Evolutionary conservation across 441 rosid genomes (phyloP), one percentile per base, ranked within the genome.

Genomic region (Corymbia calophylla): DNA sequence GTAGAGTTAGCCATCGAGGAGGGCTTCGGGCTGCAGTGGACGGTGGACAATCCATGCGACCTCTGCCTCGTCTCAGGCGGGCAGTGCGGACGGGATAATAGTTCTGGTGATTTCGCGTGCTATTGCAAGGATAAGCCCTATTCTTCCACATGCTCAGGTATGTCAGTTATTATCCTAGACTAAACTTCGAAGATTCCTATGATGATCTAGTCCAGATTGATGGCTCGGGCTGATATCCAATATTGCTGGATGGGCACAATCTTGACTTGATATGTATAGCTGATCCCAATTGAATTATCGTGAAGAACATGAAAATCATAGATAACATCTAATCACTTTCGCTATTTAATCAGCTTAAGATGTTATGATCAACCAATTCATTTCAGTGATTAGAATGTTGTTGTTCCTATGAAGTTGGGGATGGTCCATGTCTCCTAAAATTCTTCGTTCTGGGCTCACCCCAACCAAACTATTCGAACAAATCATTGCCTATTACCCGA

Each of bases 1-100:
- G 39, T 95, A 39, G 1, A 27, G 27, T 31, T 9, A 5, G 93
- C 92, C 62, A 86, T 94, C 18, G 53, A 27, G 1, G 64, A 53
- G 96, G 96, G 70, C 55, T 95, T 96, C 55, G 93, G 88, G 87
- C 64, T 95, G 88, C 10, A 25, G 86, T 89, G 93, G 94, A 19
- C 31, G 68, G 89, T 29, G 47, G 77, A 66, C 2, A 19, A 88
- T 32, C 1, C 31, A 5, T 11, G 8, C 31, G 8, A 0, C 0
- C 0, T 5, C 35, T 96, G 96, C 81, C 0, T 53, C 6, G 0
- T 0, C 1, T 90, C 92, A 3, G 81, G 53, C 0, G 97, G 97
- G 25, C 86, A n/a, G 58, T 95, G 96, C 62, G 98, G 97, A 31
- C 86, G 53, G 51, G 66, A 89, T 35, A 9, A 25, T 11, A 49